These are phyloP conservation scores for Cercospora zeae-maydis DNA, from an alignment of 2,329 filamentous ascomycete species.

Conservation along the genomic window DNA sequence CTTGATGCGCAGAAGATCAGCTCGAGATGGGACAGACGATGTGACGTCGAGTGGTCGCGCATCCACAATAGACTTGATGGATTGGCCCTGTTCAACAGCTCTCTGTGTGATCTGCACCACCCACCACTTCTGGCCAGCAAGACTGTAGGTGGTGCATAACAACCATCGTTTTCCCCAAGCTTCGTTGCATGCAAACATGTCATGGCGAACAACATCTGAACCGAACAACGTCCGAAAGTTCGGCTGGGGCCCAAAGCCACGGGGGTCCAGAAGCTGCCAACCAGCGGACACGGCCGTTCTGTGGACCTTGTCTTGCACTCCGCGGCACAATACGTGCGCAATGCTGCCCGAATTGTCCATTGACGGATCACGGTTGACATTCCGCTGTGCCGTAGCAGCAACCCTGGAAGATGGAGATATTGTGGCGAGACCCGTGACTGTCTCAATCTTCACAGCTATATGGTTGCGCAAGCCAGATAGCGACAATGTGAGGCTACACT, in stretches of 20 bases:
- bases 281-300: slow-evolving; percentile 60
- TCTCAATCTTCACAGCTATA: slow-evolving; percentile 65
- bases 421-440: slow-evolving; percentile 71
- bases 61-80: slow-evolving; percentile 20
- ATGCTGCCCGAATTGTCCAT: slow-evolving; percentile 12
- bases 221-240: slow-evolving; percentile 60
- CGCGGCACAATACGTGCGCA: slow-evolving; percentile 14
- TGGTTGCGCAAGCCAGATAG: slow-evolving; percentile 59
- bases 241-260: slow-evolving; percentile 40
- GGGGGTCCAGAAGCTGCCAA: slow-evolving; percentile 57
- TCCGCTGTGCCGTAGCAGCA: slow-evolving; percentile 54
- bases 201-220: slow-evolving; percentile 59
- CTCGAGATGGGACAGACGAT: slow-evolving; percentile 15
- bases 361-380: slow-evolving; percentile 60
- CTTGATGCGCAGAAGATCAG: slow-evolving; percentile 36
- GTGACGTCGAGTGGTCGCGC: slow-evolving; percentile 16
- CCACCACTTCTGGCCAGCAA: slow-evolving; percentile 76
- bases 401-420: slow-evolving; percentile 56
- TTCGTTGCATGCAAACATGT: slow-evolving; percentile 63
- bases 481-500: slow-evolving; percentile 66
- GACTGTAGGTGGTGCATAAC: slow-evolving; percentile 65
- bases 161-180: slow-evolving; percentile 72
- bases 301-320: slow-evolving; percentile 58
- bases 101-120: slow-evolving; percentile 59
- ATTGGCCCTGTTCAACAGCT: slow-evolving; percentile 4